Conservation (phyloP, 306 rosid species). For the Luffa acutangula region DNA sequence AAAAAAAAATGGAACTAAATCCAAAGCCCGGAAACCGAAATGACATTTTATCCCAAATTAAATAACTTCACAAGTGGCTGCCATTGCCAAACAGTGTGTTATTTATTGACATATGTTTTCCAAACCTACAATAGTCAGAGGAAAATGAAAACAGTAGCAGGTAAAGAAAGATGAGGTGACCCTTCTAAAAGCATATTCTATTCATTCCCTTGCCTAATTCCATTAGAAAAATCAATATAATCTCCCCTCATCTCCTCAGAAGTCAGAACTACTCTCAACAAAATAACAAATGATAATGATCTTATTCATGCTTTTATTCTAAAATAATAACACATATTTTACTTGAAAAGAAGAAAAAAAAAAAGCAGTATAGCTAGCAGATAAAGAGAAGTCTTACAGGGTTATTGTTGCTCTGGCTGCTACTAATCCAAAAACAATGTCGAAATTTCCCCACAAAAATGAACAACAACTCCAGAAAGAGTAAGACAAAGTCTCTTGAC, state of each 20-base stretch:
- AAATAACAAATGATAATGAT: neutral
- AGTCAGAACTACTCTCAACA: no score
- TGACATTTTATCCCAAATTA: neutral
- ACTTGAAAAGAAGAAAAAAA: neutral
- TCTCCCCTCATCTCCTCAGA: no score
- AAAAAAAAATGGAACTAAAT: no score
- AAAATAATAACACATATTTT: neutral
- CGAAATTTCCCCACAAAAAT: neutral
- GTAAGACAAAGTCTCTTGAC: neutral
- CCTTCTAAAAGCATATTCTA: neutral
- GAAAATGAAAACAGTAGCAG: neutral
- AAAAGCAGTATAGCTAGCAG: neutral
- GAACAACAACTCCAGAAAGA: neutral
- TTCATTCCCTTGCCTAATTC: neutral
- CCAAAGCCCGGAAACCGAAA: no score
- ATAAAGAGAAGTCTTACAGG: neutral
- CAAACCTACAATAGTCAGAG: neutral
- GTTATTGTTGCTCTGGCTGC: neutral
- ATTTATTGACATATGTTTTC: no score
- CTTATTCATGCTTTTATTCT: neutral
- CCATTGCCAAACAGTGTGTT: neutral
- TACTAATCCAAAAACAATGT: neutral
- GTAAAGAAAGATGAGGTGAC: neutral
- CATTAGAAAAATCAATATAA: neutral
- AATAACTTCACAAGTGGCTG: neutral